Percentiles rank a stretch among this genome's conserved stretches.
Evolutionary conservation across 2,329 filamentous ascomycete species (phyloP).

Genomic region (Botrytis cinerea): DNA sequence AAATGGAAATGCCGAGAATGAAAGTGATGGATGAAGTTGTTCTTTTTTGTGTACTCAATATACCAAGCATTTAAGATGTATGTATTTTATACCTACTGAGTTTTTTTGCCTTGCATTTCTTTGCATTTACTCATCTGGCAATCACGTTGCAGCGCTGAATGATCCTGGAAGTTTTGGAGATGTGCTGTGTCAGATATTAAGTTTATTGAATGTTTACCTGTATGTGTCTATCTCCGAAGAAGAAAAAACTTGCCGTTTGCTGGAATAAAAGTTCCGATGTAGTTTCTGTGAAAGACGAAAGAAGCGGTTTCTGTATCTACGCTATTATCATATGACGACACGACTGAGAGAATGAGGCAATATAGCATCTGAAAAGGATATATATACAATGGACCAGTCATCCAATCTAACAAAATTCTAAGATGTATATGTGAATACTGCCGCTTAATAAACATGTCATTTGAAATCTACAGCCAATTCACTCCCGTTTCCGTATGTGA

Average conservation of each 20-base stretch:
- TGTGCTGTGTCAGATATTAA: background rate
- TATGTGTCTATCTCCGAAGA: background rate
- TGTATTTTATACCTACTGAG: background rate
- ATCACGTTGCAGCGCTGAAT: background rate
- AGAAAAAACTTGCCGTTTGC: background rate
- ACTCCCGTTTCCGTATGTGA: background rate
- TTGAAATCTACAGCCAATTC: background rate
- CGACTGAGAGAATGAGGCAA: background rate
- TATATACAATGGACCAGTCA: background rate
- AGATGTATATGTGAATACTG: background rate
- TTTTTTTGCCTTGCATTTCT: background rate
- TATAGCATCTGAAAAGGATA: background rate
- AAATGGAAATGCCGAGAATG: background rate
- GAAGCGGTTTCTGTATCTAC: background rate
- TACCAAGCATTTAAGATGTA: constrained; percentile 10
- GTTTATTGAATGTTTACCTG: background rate
- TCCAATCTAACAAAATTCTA: background rate
- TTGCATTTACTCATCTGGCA: background rate
- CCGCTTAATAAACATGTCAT: background rate
- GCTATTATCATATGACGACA: background rate
- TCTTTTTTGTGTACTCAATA: background rate
- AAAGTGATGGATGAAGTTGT: background rate
- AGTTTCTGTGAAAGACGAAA: too few relatives aligned
- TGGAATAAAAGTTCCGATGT: background rate
- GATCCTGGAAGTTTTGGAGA: background rate